Evolutionary conservation across 2,329 filamentous ascomycete species (phyloP).

Genomic region (Juglanconis sp.): DNA sequence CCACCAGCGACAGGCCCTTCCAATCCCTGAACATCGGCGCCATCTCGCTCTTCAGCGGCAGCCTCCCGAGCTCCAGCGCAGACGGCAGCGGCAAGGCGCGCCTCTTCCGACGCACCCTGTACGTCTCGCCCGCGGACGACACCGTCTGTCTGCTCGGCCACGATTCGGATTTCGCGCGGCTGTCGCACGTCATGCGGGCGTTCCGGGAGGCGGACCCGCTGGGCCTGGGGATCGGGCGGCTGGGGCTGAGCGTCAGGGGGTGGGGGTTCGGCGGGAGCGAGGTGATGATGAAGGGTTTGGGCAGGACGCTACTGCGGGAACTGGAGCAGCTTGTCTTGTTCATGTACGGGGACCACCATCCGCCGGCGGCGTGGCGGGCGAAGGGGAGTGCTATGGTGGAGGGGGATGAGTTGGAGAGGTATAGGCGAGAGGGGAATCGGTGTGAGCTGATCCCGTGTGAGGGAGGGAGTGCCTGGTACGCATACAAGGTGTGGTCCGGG

Average conservation of each 20-base stretch:
- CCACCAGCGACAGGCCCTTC: background rate
- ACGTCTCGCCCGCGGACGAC: slow-evolving; percentile 30
- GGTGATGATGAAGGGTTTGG: slow-evolving; percentile 24
- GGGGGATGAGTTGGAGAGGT: background rate
- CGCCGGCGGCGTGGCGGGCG: slow-evolving; percentile 25
- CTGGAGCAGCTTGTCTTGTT: slow-evolving; percentile 30
- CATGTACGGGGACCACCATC: slow-evolving; percentile 27
- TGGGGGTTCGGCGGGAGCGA: slow-evolving; percentile 25
- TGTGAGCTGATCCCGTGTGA: slow-evolving; percentile 23
- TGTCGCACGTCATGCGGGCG: slow-evolving; percentile 22
- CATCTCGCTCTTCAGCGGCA: slow-evolving; percentile 16
- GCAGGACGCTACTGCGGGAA: slow-evolving; percentile 22
- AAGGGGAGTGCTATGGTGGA: slow-evolving; percentile 15
- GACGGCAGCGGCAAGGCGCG: background rate
- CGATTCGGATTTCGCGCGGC: slow-evolving; percentile 23
- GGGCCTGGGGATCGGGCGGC: slow-evolving; percentile 20
- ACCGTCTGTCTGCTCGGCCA: slow-evolving; percentile 30
- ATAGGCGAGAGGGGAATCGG: slow-evolving; percentile 1
- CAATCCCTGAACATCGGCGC: background rate
- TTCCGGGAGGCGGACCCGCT: slow-evolving; percentile 23
- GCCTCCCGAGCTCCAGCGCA: slow-evolving; percentile 2
- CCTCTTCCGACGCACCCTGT: slow-evolving; percentile 23
- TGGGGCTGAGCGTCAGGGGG: slow-evolving; percentile 26
- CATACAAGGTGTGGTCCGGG: slow-evolving; percentile 24
- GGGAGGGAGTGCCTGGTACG: slow-evolving; percentile 19